Evolutionary conservation across 306 rosid species (phyloP), one percentile per base, ranked within the genome.

Genomic region (Inga laurina): DNA sequence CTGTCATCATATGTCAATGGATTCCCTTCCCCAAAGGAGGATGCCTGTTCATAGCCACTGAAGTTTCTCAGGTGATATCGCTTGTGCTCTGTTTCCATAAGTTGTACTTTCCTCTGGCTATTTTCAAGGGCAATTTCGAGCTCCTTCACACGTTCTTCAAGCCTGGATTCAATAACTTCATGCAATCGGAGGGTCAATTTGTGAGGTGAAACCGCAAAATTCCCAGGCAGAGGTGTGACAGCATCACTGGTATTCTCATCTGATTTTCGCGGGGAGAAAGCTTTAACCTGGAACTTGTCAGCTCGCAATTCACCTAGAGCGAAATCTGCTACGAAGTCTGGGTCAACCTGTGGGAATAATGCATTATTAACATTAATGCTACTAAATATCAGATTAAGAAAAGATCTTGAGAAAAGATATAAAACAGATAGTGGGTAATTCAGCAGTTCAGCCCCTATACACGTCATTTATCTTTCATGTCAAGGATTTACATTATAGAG

Each of bases 51-150:
- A 81, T 13, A n/a, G 57, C 80, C 37, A 22, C 87, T 54, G 75
- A 82, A 80, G 32, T 62, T 51, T 52, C 77, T 87, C 74, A 52
- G 77, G 72, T 83, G 82, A 77, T 24, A 34, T 81, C 52, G 68
- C 48, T 75, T 79, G 22, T 51, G 82, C 88, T 83, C 85, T 15
- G 86, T 87, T 82, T 93, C 89, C 80, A 85, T 19, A 8, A 68
- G 45, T 8, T 34, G 64, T 44, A 85, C 24, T 81, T 89, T 86
- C 75, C 86, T 89, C 82, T 87, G 87, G 84, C 94, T 91, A 79
- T 91, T 85, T 86, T 88, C 82, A 12, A 93, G 92, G 14, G 97
- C 93, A 30, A 81, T 66, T 87, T 94, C 98, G 52, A 94, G 98
- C 74, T 94, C 97, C 80, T 90, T 77, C 27, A 91, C 91, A 43